Percentiles rank a stretch among this genome's conserved stretches.
phyloP scores from a whole-genome alignment of 1,284 basidiomycete genomes.

The Singerocomus inundabilis region DNA sequence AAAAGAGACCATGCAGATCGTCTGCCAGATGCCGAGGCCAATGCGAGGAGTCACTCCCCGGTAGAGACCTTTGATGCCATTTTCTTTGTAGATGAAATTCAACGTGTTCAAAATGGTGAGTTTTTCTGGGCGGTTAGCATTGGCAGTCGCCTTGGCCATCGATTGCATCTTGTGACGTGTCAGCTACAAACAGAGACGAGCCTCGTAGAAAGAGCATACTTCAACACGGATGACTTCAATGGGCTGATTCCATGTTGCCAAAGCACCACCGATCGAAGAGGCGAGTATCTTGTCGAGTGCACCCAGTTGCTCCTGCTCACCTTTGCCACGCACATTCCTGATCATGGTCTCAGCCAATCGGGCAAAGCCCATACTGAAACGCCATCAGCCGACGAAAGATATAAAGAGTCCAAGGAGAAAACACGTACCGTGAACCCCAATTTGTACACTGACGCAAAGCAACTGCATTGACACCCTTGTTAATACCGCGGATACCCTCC shows the following conservation, averaged over 20 bases:
- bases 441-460: constrained; percentile 98
- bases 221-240: constrained; percentile 97
- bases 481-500: constrained; percentile 95
- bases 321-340: constrained; percentile 74
- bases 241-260: constrained; percentile 99
- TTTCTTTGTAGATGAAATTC: constrained; percentile 92
- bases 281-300: constrained; percentile 87
- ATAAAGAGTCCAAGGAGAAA: background rate
- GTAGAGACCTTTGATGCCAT: constrained; percentile 96
- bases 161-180: constrained; percentile 84
- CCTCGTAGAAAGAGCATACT: constrained; percentile 39
- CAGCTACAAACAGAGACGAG: constrained; percentile 3
- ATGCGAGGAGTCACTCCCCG: constrained; percentile 97
- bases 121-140: constrained; percentile 81
- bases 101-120: constrained; percentile 91
- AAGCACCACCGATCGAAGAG: constrained; percentile 91
- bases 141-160: constrained; percentile 81
- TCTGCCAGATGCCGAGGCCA: constrained; percentile 95
- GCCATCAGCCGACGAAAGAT: constrained; percentile 7
- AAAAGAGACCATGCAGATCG: constrained; percentile 97
- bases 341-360: constrained; percentile 87
- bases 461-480: constrained; percentile 99
- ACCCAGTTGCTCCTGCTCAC: constrained; percentile 72
- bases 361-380: constrained; percentile 90
- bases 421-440: constrained; percentile 90